Conservation (phyloP, 768 basidiomycete genomes). For the Kwoniella botswanensis region DNA sequence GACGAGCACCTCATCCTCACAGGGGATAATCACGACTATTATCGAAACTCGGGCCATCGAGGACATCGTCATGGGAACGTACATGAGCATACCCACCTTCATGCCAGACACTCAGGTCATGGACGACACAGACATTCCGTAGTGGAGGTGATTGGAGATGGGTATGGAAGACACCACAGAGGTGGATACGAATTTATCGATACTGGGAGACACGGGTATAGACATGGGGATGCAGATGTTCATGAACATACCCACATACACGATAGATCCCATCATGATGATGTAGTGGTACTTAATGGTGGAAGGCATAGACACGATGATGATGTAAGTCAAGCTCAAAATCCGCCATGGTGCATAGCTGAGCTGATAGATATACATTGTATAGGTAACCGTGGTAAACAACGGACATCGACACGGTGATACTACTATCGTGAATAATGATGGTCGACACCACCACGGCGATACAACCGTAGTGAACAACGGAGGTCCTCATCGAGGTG, state of each 20-base stretch:
- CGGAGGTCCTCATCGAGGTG: not conserved
- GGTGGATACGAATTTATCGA: conserved; percentile 13
- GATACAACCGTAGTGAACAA: conserved; percentile 16
- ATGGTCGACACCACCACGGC: conserved; percentile 12
- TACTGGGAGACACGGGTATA: conserved; percentile 1
- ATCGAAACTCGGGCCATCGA: conserved; percentile 13
- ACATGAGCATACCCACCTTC: conserved; percentile 12
- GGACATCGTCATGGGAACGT: not conserved
- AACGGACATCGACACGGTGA: conserved; percentile 10
- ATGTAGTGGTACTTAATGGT: not conserved
- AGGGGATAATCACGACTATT: conserved; percentile 18
- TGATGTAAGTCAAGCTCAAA: conserved; percentile 10
- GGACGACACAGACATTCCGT: conserved; percentile 16
- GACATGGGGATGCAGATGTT: conserved; percentile 8
- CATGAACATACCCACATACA: conserved; percentile 19
- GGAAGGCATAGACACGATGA: conserved; percentile 15
- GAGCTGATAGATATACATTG: not conserved
- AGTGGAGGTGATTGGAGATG: conserved; percentile 26
- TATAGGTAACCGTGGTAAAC: not conserved
- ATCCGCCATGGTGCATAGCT: not conserved
- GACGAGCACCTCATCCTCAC: conserved; percentile 6
- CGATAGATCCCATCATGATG: conserved; percentile 12
- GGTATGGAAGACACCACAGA: conserved; percentile 11
- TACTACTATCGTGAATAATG: conserved; percentile 13
- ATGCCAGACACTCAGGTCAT: conserved; percentile 11